Evolutionary conservation across 768 basidiomycete genomes (phyloP).

Genomic region (Clitopilus passeckerianus): DNA sequence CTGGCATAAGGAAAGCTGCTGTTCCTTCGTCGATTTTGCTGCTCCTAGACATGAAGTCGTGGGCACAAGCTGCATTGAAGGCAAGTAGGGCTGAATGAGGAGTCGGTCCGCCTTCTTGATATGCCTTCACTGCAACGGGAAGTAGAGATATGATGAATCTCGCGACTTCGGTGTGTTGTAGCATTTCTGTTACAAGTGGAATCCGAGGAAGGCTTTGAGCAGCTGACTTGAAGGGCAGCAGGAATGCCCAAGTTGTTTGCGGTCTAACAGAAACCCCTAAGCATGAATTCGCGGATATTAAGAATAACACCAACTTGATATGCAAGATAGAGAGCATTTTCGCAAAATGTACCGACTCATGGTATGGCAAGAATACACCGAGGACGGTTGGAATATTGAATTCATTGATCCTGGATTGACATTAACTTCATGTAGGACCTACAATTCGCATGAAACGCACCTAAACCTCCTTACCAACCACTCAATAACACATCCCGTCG

Average conservation of each 20-base stretch:
- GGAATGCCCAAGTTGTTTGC: conserved; percentile 61
- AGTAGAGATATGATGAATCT: conserved; percentile 68
- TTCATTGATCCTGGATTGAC: conserved; percentile 70
- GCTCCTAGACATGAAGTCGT: conserved; percentile 69
- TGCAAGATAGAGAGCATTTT: conserved; percentile 89
- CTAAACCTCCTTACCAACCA: conserved; percentile 95
- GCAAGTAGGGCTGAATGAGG: conserved; percentile 71
- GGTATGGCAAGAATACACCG: conserved; percentile 86
- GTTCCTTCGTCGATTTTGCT: conserved; percentile 61
- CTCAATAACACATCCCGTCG: conserved; percentile 81
- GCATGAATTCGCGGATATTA: neutral
- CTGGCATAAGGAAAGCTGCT: conserved; percentile 60
- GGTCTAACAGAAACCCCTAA: conserved; percentile 32
- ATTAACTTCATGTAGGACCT: neutral
- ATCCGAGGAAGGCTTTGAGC: conserved; percentile 69
- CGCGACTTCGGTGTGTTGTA: conserved; percentile 62
- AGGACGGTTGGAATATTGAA: conserved; percentile 83
- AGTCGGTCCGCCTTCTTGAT: conserved; percentile 12
- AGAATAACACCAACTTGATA: conserved; percentile 47
- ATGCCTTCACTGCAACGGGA: conserved; percentile 47
- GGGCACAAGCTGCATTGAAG: conserved; percentile 76
- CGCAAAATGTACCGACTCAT: conserved; percentile 90
- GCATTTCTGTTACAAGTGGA: conserved; percentile 74
- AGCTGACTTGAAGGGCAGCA: conserved; percentile 72
- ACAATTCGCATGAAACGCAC: conserved; percentile 34